Conservation (phyloP, 768 basidiomycete genomes). For the Auriscalpium vulgare region DNA sequence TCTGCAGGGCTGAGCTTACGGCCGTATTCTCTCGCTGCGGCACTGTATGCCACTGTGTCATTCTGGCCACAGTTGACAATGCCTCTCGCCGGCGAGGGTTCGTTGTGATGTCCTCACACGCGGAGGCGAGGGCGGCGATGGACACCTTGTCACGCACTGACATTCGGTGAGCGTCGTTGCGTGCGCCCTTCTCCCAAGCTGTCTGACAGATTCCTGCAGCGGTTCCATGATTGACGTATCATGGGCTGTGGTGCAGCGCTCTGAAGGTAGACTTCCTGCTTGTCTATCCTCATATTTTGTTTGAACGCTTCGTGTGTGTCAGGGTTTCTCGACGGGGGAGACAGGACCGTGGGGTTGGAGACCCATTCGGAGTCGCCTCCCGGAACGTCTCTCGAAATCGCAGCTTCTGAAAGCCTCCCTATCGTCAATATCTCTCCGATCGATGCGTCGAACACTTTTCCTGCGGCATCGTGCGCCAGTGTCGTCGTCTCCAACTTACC, state of each 20-base stretch:
- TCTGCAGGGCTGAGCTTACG: conserved; percentile 43
- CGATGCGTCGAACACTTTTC: not conserved
- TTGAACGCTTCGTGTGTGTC: not conserved
- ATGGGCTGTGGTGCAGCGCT: conserved; percentile 84
- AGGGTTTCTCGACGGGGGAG: conserved; percentile 80
- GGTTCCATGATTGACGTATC: conserved; percentile 75
- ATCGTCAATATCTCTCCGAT: conserved; percentile 1
- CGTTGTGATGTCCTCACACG: conserved; percentile 69
- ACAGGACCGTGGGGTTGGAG: conserved; percentile 59
- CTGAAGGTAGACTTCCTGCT: conserved; percentile 45
- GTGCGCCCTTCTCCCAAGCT: not conserved
- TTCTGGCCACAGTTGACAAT: conserved; percentile 77
- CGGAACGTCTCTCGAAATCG: not conserved
- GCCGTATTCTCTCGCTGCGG: conserved; percentile 58
- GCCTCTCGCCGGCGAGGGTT: conserved; percentile 79
- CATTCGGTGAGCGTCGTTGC: conserved; percentile 46
- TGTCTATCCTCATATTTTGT: conserved; percentile 1
- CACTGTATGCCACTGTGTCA: conserved; percentile 66
- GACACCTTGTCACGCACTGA: conserved; percentile 55
- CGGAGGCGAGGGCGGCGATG: conserved; percentile 67
- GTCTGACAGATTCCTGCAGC: conserved; percentile 26
- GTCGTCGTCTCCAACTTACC: conserved; percentile 63
- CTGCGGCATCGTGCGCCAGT: conserved; percentile 13
- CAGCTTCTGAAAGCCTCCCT: not conserved
- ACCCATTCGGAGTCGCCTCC: conserved; percentile 27